phyloP scores from a whole-genome alignment of 768 basidiomycete genomes.

The Lentinula boryana region DNA sequence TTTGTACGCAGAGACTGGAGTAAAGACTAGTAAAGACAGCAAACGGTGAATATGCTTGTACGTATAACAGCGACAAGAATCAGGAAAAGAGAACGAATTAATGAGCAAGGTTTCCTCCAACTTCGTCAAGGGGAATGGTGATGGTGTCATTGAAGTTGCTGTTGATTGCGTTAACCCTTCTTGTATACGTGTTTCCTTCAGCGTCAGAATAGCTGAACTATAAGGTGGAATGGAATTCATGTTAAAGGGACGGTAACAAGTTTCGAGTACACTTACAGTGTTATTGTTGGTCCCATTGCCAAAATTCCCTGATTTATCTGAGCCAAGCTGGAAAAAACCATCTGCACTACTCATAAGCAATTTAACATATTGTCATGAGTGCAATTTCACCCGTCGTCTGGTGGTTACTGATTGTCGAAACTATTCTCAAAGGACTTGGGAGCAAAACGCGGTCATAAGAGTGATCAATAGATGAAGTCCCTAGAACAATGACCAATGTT shows the following conservation, averaged over 20 bases:
- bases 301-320: conserved; percentile 17
- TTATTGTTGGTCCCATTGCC: conserved; percentile 46
- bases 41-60: too few relatives aligned
- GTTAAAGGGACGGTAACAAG: neutral
- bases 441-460: conserved; percentile 29
- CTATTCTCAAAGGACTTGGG: conserved; percentile 40
- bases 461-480: conserved; percentile 25
- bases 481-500: neutral
- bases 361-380: neutral
- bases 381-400: conserved; percentile 26
- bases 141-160: conserved; percentile 16
- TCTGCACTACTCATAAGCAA: conserved; percentile 16
- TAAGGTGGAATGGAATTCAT: conserved; percentile 10
- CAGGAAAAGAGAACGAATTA: neutral
- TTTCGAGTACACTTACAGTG: neutral
- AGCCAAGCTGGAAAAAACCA: conserved; percentile 29
- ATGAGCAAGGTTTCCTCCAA: conserved; percentile 28
- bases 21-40: too few relatives aligned
- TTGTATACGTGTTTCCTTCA: conserved; percentile 35
- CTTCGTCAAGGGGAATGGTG: conserved; percentile 33
- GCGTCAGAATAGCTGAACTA: conserved; percentile 34
- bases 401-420: conserved; percentile 36
- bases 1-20: neutral
- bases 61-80: neutral
- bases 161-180: conserved; percentile 33